phyloP scores from a whole-genome alignment of 768 basidiomycete species.

The Kwoniella sp. region DNA sequence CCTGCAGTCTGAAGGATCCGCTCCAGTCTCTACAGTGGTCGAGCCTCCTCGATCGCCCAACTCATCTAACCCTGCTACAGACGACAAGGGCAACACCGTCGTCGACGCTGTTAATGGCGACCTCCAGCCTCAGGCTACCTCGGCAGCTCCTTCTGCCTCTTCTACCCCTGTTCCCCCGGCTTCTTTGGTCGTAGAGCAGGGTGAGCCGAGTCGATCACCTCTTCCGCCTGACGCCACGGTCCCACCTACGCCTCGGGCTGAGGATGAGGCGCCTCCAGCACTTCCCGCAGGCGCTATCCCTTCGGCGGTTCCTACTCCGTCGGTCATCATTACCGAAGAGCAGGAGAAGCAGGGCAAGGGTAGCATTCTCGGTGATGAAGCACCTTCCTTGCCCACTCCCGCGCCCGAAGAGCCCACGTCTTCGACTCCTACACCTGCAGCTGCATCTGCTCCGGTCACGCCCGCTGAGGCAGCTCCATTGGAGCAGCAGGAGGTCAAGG shows the following conservation, averaged over 20 bases:
- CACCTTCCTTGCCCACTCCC: slow-evolving; percentile 47
- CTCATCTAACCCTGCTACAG: slow-evolving; percentile 34
- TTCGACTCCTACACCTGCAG: slow-evolving; percentile 48
- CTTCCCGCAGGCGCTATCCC: slow-evolving; percentile 35
- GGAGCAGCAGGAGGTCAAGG: slow-evolving; percentile 31
- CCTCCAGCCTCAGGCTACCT: neutral
- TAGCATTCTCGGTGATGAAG: slow-evolving; percentile 7
- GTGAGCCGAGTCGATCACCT: slow-evolving; percentile 20
- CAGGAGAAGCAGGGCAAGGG: slow-evolving; percentile 12
- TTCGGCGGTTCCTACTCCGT: slow-evolving; percentile 43
- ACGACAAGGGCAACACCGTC: slow-evolving; percentile 29
- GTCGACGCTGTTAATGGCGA: slow-evolving; percentile 1
- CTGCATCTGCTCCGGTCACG: slow-evolving; percentile 49
- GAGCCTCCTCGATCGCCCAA: slow-evolving; percentile 47
- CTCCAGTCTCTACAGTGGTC: slow-evolving; percentile 44
- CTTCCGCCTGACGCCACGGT: slow-evolving; percentile 47
- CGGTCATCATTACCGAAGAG: slow-evolving; percentile 38
- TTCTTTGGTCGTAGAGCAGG: neutral
- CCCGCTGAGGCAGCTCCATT: slow-evolving; percentile 41
- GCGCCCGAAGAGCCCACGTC: slow-evolving; percentile 47
- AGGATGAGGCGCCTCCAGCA: slow-evolving; percentile 39
- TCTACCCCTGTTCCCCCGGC: slow-evolving; percentile 1
- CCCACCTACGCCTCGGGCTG: slow-evolving; percentile 39
- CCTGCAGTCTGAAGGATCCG: slow-evolving; percentile 36
- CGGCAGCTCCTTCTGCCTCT: neutral